A percentile compares a stretch with the other conserved stretches of the same genome.
phyloP scores from a whole-genome alignment of 768 basidiomycete species.

The Coprinopsis strossmayeri region DNA sequence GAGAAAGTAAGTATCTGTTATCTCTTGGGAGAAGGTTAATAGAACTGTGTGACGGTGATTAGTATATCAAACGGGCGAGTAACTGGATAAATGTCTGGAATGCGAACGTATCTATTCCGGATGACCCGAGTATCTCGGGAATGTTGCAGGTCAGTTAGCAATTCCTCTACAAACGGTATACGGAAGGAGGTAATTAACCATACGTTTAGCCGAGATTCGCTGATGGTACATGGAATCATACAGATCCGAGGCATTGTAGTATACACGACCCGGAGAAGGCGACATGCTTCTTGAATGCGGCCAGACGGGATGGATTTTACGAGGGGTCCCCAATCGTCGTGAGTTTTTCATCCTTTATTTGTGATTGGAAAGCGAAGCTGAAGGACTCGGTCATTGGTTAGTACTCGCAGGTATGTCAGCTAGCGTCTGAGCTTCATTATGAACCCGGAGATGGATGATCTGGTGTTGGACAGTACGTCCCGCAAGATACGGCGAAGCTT shows the following conservation, averaged over 20 bases:
- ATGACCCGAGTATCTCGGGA: slow-evolving; percentile 33
- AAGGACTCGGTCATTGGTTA: slow-evolving; percentile 13
- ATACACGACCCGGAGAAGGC: slow-evolving; percentile 50
- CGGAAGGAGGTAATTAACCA: background rate
- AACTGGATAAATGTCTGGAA: slow-evolving; percentile 62
- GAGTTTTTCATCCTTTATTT: slow-evolving; percentile 17
- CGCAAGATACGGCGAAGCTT: slow-evolving; percentile 58
- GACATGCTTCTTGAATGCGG: slow-evolving; percentile 54
- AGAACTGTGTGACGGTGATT: too few species aligned
- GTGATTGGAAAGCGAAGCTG: background rate
- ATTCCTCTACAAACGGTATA: background rate
- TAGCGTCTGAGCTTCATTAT: too few species aligned
- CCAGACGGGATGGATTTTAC: slow-evolving; percentile 56
- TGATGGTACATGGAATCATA: slow-evolving; percentile 55
- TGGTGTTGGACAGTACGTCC: slow-evolving; percentile 55
- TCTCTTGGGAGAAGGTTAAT: too few species aligned
- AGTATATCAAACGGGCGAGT: slow-evolving; percentile 49
- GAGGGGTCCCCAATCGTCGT: slow-evolving; percentile 59
- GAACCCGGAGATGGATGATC: too few species aligned
- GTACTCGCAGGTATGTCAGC: slow-evolving; percentile 62
- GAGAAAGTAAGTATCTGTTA: slow-evolving; percentile 34
- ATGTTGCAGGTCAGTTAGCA: slow-evolving; percentile 48
- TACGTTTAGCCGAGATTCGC: slow-evolving; percentile 40
- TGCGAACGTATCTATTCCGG: slow-evolving; percentile 45
- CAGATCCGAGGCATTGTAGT: slow-evolving; percentile 63